Conservation (phyloP, 768 basidiomycete genomes). For the Hygrocybe punicea region DNA sequence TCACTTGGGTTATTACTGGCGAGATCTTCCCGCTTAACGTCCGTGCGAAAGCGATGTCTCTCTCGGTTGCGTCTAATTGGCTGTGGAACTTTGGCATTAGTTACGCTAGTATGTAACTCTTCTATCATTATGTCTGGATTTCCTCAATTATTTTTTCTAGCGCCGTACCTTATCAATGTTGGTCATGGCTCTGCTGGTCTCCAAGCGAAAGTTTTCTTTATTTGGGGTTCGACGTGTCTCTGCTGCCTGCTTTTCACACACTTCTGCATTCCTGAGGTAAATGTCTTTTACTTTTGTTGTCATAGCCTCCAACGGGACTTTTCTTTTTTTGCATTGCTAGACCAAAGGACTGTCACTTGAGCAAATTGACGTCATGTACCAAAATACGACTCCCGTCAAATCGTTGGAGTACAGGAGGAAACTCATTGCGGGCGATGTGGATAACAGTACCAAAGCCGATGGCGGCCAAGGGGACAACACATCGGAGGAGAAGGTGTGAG, state of each 20-base stretch:
- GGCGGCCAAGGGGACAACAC: too few species aligned
- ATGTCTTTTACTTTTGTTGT: constrained; percentile 11
- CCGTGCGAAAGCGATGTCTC: constrained; percentile 78
- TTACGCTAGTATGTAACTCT: constrained; percentile 41
- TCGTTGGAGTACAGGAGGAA: constrained; percentile 44
- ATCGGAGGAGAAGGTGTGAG: too few species aligned
- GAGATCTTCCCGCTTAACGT: constrained; percentile 83
- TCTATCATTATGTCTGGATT: neutral
- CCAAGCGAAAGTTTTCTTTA: constrained; percentile 77
- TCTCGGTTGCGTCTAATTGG: constrained; percentile 69
- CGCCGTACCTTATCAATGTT: constrained; percentile 57
- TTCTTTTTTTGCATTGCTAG: constrained; percentile 22
- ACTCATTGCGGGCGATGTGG: constrained; percentile 24
- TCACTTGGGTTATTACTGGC: constrained; percentile 62
- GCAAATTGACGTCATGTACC: constrained; percentile 78
- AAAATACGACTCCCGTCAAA: constrained; percentile 49
- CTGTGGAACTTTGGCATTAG: constrained; percentile 77
- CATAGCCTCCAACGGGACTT: neutral
- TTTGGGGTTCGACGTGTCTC: constrained; percentile 70
- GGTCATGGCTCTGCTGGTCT: constrained; percentile 49
- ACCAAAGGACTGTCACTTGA: constrained; percentile 82
- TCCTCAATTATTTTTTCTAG: constrained; percentile 17
- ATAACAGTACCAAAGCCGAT: too few species aligned
- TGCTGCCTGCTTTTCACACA: constrained; percentile 73
- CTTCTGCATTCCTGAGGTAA: constrained; percentile 76